Conservation (phyloP, 2,329 filamentous ascomycete genomes). For the Cytospora piceae region DNA sequence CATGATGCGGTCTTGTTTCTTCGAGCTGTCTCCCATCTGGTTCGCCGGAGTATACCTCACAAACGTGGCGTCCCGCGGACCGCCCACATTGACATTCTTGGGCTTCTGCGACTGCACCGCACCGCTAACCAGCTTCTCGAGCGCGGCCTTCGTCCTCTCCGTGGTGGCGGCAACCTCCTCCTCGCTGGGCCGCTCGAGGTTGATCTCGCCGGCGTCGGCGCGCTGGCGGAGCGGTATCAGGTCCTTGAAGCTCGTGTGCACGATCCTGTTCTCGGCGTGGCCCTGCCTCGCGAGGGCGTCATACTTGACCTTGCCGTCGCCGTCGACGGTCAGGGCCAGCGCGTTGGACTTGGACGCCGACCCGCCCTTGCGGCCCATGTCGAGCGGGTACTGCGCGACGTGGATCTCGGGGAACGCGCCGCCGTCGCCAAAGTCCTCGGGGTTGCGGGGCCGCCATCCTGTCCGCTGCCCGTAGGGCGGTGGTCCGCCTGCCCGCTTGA, state of each 20-base stretch:
- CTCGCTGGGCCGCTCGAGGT: constrained; percentile 79
- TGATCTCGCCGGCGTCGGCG: constrained; percentile 90
- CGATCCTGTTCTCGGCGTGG: constrained; percentile 79
- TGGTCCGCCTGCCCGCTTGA: constrained; percentile 75
- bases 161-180: constrained; percentile 84
- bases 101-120: constrained; percentile 92
- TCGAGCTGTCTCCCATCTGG: constrained; percentile 88
- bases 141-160: constrained; percentile 84
- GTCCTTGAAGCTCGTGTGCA: constrained; percentile 96
- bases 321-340: constrained; percentile 88
- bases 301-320: constrained; percentile 92
- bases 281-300: constrained; percentile 91
- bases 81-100: constrained; percentile 87
- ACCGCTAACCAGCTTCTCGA: constrained; percentile 80
- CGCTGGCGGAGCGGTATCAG: constrained; percentile 91
- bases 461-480: constrained; percentile 85
- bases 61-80: constrained; percentile 83
- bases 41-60: constrained; percentile 95
- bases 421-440: constrained; percentile 94
- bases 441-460: constrained; percentile 86
- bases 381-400: constrained; percentile 91
- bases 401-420: constrained; percentile 94
- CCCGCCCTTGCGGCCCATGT: constrained; percentile 84
- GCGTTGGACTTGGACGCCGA: constrained; percentile 74
- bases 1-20: constrained; percentile 94